Percentiles rank a stretch among this genome's conserved stretches.
These are phyloP conservation scores for Ceratocystis variospora DNA, from an alignment of 2,329 filamentous ascomycete species.

Conservation along the genomic window DNA sequence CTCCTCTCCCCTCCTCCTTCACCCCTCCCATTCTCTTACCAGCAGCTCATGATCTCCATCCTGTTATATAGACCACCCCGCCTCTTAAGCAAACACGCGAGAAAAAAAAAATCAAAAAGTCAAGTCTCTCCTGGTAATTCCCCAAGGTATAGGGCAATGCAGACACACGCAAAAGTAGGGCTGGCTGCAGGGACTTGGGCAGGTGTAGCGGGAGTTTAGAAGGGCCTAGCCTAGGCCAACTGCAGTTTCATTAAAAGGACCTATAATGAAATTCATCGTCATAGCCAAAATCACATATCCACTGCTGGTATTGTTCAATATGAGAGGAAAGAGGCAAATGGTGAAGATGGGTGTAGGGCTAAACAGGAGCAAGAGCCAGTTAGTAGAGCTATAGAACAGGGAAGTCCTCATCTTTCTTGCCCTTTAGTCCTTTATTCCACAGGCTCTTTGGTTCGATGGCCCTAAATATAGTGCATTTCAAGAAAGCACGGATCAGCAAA, in stretches of 20 bases:
- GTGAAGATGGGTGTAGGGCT: not conserved
- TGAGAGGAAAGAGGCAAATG: not conserved
- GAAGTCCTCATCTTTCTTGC: not conserved
- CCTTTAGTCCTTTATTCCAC: not conserved
- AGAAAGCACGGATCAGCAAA: not conserved
- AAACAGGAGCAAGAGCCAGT: not conserved
- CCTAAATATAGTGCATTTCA: conserved; percentile 2
- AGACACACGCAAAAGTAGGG: not conserved
- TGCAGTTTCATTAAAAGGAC: not conserved
- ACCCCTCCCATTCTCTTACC: not conserved
- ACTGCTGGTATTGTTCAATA: not conserved
- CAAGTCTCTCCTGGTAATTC: not conserved
- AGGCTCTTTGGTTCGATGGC: not conserved
- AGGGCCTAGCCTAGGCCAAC: not conserved
- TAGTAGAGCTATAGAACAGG: not conserved
- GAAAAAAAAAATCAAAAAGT: not conserved
- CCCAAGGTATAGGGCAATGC: not conserved
- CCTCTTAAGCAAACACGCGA: not conserved
- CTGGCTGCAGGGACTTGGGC: not conserved
- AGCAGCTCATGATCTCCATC: not conserved
- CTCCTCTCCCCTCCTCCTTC: not conserved
- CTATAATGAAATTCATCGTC: not conserved
- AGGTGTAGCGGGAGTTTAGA: not conserved
- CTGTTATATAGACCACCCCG: not conserved
- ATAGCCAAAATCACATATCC: not conserved